These are phyloP conservation scores for Phoma sp. DNA, from an alignment of 2,329 filamentous ascomycete species.

Conservation along the genomic window DNA sequence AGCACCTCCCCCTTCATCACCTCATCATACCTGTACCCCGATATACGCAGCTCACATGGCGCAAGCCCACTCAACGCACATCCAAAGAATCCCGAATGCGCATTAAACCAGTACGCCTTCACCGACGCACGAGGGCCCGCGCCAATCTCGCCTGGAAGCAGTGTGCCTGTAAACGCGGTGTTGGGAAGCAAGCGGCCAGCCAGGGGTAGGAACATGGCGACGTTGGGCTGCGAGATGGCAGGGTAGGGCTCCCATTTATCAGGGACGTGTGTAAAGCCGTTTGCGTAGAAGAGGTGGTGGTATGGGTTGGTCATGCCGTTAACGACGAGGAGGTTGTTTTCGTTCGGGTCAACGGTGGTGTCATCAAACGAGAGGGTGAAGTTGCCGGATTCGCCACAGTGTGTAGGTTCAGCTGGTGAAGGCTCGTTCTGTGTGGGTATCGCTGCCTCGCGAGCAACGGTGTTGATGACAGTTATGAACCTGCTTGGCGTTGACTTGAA, in stretches of 20 bases:
- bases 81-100: constrained; percentile 55
- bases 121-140: constrained; percentile 54
- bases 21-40: constrained; percentile 54
- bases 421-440: not conserved
- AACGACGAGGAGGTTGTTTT: constrained; percentile 48
- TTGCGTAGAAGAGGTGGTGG: constrained; percentile 60
- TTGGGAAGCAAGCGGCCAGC: constrained; percentile 34
- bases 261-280: constrained; percentile 59
- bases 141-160: constrained; percentile 56
- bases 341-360: constrained; percentile 27
- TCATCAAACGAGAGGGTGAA: constrained; percentile 49
- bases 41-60: constrained; percentile 55
- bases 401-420: constrained; percentile 23
- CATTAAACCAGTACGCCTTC: constrained; percentile 60
- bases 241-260: constrained; percentile 54
- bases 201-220: constrained; percentile 57
- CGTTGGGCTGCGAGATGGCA: constrained; percentile 55
- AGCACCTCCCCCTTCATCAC: constrained; percentile 45
- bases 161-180: constrained; percentile 41
- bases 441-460: constrained; percentile 11
- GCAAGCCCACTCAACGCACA: constrained; percentile 54
- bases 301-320: constrained; percentile 57
- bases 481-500: constrained; percentile 22
- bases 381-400: constrained; percentile 56
- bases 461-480: constrained; percentile 23